phyloP scores from a whole-genome alignment of 1,284 basidiomycete species.

The Boletus mariae region DNA sequence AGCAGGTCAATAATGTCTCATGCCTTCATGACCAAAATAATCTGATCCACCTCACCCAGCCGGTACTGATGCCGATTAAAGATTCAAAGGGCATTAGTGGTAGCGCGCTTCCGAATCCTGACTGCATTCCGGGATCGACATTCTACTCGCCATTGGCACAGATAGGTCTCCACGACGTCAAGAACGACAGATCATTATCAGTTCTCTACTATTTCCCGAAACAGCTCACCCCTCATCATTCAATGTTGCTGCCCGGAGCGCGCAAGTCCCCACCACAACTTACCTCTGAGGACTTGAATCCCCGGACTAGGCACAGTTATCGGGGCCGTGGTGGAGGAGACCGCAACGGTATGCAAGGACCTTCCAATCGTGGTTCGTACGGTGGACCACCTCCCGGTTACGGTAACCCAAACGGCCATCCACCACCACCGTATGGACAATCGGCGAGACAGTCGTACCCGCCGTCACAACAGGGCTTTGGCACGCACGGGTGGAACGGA shows the following conservation, averaged over 20 bases:
- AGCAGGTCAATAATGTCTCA: constrained; percentile 56
- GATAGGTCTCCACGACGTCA: constrained; percentile 73
- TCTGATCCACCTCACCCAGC: constrained; percentile 39
- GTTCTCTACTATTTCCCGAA: constrained; percentile 88
- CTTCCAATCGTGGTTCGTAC: constrained; percentile 24
- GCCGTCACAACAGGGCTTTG: constrained; percentile 26
- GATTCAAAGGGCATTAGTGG: constrained; percentile 82
- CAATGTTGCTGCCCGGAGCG: constrained; percentile 77
- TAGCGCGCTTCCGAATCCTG: constrained; percentile 76
- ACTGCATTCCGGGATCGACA: constrained; percentile 88
- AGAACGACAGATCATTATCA: constrained; percentile 83
- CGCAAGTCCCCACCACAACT: constrained; percentile 62
- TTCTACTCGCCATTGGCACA: constrained; percentile 72
- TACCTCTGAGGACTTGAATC: constrained; percentile 71
- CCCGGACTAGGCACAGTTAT: constrained; percentile 38
- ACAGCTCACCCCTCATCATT: constrained; percentile 83
- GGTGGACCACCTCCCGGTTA: constrained; percentile 34
- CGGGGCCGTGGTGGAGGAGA: constrained; percentile 40
- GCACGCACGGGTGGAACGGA: constrained; percentile 32
- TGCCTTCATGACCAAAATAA: constrained; percentile 1
- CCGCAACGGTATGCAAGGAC: constrained; percentile 40
- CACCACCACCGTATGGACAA: constrained; percentile 20
- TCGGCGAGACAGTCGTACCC: constrained; percentile 21
- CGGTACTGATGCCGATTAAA: constrained; percentile 64
- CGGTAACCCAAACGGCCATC: constrained; percentile 18